Evolutionary conservation across 805 yeast genomes (phyloP), one percentile per base, ranked within the genome.

Genomic region (Wickerhamomyces rabaulensis): DNA sequence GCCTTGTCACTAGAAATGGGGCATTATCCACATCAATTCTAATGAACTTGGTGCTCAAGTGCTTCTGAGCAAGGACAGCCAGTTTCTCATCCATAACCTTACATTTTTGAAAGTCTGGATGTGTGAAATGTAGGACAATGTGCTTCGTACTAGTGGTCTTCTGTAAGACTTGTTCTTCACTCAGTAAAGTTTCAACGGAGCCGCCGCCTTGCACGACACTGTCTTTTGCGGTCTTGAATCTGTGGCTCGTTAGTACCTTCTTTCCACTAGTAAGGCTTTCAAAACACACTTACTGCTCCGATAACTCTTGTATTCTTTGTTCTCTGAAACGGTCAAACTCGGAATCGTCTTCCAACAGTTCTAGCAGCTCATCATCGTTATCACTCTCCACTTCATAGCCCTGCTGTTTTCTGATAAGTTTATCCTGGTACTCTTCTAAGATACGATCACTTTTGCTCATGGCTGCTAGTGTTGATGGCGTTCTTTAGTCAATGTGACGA

Each of bases 1-100:
- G 70, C 57, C 79, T 80, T 2, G 79, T 66, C 5, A 80, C 88
- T 40, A 89, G 66, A 57, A 88, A 88, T 4, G 95, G 90, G 1
- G 91, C 85, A 35, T 75, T 66, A 31, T 70, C 75, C 0, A 87
- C 96, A 45, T 74, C 69, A 4, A 85, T 74, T 40, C 75, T 70
- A 19, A 75, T 62, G 48, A 84, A 78, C 47, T 69, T 71, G 1
- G 86, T 69, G 2, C 69, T 66, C 41, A 83, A 57, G 63, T 87
- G 87, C 51, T 75, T 78, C 47, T 71, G 72, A 1, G 92, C 80
- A 8, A 87, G 56, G 17, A 62, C 54, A 38, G 53, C 47, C 25
- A 75, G 54, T 50, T 72, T 70, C 4, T 68, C 60, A 50, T 81
- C 77, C 84, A 87, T 78, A 19, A 71, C 62, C 40, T 65, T 59